Base-by-base conservation (phyloP, 2,329 filamentous ascomycete species). In the Cladosporium sp. region DNA sequence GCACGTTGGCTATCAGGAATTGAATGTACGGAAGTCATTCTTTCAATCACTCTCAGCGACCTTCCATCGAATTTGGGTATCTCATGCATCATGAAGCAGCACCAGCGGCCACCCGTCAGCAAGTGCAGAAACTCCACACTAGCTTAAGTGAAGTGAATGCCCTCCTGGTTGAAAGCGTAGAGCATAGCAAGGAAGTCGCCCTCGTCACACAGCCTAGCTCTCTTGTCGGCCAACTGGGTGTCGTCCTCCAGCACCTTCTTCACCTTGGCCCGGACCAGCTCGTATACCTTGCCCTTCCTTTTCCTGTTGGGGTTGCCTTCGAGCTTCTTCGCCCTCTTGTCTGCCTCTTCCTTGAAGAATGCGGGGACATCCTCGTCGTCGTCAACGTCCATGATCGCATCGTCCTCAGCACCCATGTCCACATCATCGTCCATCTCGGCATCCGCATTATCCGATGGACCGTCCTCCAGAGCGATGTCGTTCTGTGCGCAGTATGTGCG, bases 401-500 rank as follows among this genome's bases (percentile, higher is more conserved):
- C 82, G 4, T 79, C 79, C 74, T 68, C 74, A 2, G 68, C 73
- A 0, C 65, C 72, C 4, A 70, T 77, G 21, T 77, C 76, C 55
- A 78, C 82, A 21, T 84, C 82, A 54, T 80, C 81, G 1, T 81
- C 81, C 77, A 83, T 82, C n/a, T 77, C 82, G 69, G 70, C 78
- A 28, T 77, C 74, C 55, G 77, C 78, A 73, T 79, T 80, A 26
- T 77, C 74, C 34, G 78, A 70, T 1, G 81, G 81, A 4, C 85
- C 86, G 67, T 94, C 92, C 66, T 96, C 92, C 7, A 97, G 78
- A 0, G 87, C 79, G 18, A 96, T 87, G 73, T 93, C 89, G 74
- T 96, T 92, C 78, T 96, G 89, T 44, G 93, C 91, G 77, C 93
- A 97, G 86, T 89, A 98, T 2, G 93, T 90, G 69, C 92, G 85